Percentiles rank a stretch among this genome's conserved stretches.
These are phyloP conservation scores for Colletotrichum sp. DNA, from an alignment of 2,329 filamentous ascomycete genomes.

Conservation along the genomic window DNA sequence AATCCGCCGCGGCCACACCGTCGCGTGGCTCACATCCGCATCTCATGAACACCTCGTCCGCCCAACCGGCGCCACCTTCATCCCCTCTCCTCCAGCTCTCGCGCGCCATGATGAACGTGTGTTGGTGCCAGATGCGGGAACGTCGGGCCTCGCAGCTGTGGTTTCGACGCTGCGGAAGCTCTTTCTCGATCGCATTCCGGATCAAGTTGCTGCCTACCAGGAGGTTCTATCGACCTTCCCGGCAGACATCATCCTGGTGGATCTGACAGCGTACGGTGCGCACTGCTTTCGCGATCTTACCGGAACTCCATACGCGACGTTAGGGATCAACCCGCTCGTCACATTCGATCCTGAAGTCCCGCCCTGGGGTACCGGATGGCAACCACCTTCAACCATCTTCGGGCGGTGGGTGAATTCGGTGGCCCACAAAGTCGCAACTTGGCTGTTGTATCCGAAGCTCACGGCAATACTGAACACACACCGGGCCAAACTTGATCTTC, in stretches of 20 bases:
- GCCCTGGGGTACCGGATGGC: not conserved
- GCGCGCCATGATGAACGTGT: not conserved
- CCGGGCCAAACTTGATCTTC: not conserved
- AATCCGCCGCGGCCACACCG: not conserved
- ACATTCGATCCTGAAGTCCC: slow-evolving; percentile 2
- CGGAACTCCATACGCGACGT: not conserved
- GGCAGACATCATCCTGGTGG: not conserved
- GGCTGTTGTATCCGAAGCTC: slow-evolving; percentile 1
- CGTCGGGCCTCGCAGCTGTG: not conserved
- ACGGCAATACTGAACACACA: not conserved
- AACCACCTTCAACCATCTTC: not conserved
- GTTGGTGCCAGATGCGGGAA: not conserved
- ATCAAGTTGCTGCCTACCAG: not conserved
- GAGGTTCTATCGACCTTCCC: not conserved
- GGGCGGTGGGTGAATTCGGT: not conserved
- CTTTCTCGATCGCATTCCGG: not conserved
- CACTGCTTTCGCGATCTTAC: not conserved
- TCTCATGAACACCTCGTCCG: not conserved
- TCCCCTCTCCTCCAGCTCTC: not conserved
- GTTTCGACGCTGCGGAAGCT: not conserved
- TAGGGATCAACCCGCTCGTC: slow-evolving; percentile 11
- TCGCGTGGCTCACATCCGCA: not conserved
- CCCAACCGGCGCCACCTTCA: not conserved
- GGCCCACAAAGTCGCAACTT: not conserved
- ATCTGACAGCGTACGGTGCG: not conserved